Conservation (phyloP, 495 filamentous ascomycete species). For the Immersiella caudata region DNA sequence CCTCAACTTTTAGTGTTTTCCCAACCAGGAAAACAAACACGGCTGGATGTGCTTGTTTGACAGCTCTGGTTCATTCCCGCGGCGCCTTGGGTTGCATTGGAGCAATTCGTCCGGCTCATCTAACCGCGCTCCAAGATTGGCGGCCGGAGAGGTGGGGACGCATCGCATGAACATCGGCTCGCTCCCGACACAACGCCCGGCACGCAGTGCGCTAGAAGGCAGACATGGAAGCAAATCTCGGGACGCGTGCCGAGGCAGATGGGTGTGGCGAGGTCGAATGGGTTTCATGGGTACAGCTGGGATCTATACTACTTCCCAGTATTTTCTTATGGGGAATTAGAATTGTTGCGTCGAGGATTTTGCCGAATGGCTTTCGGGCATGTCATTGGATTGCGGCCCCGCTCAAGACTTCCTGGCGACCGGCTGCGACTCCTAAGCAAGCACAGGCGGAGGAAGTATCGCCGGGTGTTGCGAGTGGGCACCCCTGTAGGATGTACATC, state of each 20-base stretch:
- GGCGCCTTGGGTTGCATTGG: not conserved
- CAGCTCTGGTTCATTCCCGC: not conserved
- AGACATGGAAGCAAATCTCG: not conserved
- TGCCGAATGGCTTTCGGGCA: not conserved
- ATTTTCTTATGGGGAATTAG: not conserved
- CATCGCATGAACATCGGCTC: not conserved
- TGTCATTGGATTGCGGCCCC: conserved; percentile 21
- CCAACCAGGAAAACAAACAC: not conserved
- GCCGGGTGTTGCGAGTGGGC: conserved; percentile 19
- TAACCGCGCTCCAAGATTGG: conserved; percentile 21
- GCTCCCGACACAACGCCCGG: conserved; percentile 9
- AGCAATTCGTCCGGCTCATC: not conserved
- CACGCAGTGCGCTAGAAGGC: not conserved
- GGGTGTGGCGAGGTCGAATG: not conserved
- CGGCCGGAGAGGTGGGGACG: conserved; percentile 20
- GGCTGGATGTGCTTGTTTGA: not conserved
- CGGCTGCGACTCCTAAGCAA: not conserved
- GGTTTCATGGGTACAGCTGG: not conserved
- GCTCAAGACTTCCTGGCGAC: not conserved
- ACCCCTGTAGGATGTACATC: conserved; percentile 1
- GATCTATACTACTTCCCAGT: not conserved
- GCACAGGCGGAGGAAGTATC: conserved; percentile 24
- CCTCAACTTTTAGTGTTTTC: too few species aligned
- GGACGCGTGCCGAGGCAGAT: conserved; percentile 7
- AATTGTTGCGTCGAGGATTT: not conserved